A percentile compares a stretch with the other conserved stretches of the same genome.
phyloP scores from a whole-genome alignment of 331 rosid species.

The Malus hybrid region DNA sequence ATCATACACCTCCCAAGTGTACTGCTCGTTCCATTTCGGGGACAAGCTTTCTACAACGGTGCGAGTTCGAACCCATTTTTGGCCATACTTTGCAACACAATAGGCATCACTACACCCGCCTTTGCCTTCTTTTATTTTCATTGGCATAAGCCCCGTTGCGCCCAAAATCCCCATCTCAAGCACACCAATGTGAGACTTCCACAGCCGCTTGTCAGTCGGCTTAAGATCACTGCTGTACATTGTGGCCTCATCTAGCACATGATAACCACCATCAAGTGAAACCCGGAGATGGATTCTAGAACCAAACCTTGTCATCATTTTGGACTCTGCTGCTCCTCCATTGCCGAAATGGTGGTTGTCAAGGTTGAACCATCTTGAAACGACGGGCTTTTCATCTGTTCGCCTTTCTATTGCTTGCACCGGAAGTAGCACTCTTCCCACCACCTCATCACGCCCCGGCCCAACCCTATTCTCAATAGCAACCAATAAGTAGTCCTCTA shows the following conservation, averaged over 20 bases:
- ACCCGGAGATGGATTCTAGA: slow-evolving; percentile 47
- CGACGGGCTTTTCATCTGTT: slow-evolving; percentile 37
- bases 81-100: slow-evolving; percentile 58
- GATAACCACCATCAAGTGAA: slow-evolving; percentile 63
- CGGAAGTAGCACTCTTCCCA: slow-evolving; percentile 40
- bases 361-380: slow-evolving; percentile 56
- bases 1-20: slow-evolving; percentile 62
- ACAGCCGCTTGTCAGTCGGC: slow-evolving; percentile 52
- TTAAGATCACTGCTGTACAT: slow-evolving; percentile 53
- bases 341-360: slow-evolving; percentile 24
- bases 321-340: slow-evolving; percentile 28
- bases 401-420: slow-evolving; percentile 38
- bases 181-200: slow-evolving; percentile 61
- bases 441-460: slow-evolving; percentile 39
- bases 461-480: slow-evolving; percentile 41
- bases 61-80: slow-evolving; percentile 56
- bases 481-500: slow-evolving; percentile 46
- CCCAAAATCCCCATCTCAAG: slow-evolving; percentile 61
- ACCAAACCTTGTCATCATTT: slow-evolving; percentile 42
- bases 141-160: slow-evolving; percentile 58
- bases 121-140: slow-evolving; percentile 55
- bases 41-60: slow-evolving; percentile 49
- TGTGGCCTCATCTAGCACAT: slow-evolving; percentile 65
- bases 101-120: slow-evolving; percentile 49
- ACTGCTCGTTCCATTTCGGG: slow-evolving; percentile 63